phyloP scores from a whole-genome alignment of 139 green algal species.

The Coccomyxa sp. region DNA sequence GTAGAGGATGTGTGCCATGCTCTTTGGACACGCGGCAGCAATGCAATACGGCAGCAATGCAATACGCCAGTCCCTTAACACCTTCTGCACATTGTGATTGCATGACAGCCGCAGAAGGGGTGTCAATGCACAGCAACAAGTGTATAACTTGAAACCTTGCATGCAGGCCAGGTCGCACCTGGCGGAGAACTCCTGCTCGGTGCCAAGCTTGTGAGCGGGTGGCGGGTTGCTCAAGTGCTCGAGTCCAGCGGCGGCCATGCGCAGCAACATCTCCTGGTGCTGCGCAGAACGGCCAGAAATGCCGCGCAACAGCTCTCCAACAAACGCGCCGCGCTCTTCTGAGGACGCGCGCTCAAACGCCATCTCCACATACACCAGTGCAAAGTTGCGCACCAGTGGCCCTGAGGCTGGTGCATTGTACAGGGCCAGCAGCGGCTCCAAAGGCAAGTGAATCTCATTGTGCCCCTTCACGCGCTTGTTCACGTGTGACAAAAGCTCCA shows the following conservation, averaged over 20 bases:
- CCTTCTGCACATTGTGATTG: too few species aligned
- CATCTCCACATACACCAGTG: conserved; percentile 80
- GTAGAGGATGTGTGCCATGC: too few species aligned
- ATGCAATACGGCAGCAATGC: too few species aligned
- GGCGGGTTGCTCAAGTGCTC: conserved; percentile 19
- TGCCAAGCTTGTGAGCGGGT: conserved; percentile 3
- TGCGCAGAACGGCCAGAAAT: conserved; percentile 29
- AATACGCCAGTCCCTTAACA: too few species aligned
- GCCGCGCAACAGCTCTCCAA: conserved; percentile 36
- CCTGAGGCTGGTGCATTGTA: conserved; percentile 17
- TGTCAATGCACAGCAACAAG: too few species aligned
- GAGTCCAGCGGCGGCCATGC: conserved; percentile 42
- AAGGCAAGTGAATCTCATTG: conserved; percentile 60
- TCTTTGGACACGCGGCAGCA: too few species aligned
- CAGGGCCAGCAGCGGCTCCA: conserved; percentile 55
- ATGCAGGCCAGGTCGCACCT: neutral
- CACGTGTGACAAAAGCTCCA: conserved; percentile 85
- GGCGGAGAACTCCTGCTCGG: conserved; percentile 18
- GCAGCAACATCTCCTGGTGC: conserved; percentile 61
- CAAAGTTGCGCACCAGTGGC: conserved; percentile 70
- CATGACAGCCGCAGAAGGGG: too few species aligned
- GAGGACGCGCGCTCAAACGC: conserved; percentile 45
- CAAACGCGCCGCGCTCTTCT: conserved; percentile 7
- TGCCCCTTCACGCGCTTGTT: conserved; percentile 82
- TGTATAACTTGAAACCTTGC: too few species aligned